Base-by-base conservation (phyloP, 495 filamentous ascomycete species). In the Xylaria nigripes region DNA sequence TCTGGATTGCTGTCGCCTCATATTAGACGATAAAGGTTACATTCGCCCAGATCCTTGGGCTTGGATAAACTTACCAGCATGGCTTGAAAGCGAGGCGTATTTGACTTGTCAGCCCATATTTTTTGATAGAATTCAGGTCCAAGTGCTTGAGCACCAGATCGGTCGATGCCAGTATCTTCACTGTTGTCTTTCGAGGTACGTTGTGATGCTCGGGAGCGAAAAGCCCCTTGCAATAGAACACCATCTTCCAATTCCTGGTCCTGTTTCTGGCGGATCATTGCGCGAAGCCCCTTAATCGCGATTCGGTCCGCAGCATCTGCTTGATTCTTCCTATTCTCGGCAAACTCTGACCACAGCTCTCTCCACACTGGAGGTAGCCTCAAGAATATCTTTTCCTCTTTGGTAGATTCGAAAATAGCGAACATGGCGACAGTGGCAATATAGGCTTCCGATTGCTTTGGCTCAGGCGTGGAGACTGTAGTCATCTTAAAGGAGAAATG, bases 311-410 rank as follows among this genome's bases (percentile, higher is more conserved):
- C 62, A 25, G 81, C 78, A 64, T 92, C 84, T 13, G 76, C 72
- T 59, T 84, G 81, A 30, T 76, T 74, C 68, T 87, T 89, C 61
- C 82, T 88, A 29, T 76, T 65, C 30, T 79, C 79, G 1, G 83
- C 77, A 51, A 95, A 77, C 61, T 96, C 90, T 1, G 78, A 75
- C 85, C 87, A 97, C 12, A 96, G 71, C 45, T 92, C 89, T 62
- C 90, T 81, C 87, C 90, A 96, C 4, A 81, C 73, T 0, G 81
- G 68, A 18, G 90, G 90, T 19, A 98, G 71, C 19, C 87, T 80
- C 51, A 95, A 60, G 59, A 86, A 86, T 8, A 85, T 79, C 62
- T 93, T 96, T 56, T 94, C 90, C 60, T 96, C 93, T 62, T 86
- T 92, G 3, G 79, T 77, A 22, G 79, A 90, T 5, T 82, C 78